Percentiles rank a stretch among this genome's conserved stretches.
phyloP scores from a whole-genome alignment of 2,329 filamentous ascomycete genomes.

The Parafenestella ontariensis region DNA sequence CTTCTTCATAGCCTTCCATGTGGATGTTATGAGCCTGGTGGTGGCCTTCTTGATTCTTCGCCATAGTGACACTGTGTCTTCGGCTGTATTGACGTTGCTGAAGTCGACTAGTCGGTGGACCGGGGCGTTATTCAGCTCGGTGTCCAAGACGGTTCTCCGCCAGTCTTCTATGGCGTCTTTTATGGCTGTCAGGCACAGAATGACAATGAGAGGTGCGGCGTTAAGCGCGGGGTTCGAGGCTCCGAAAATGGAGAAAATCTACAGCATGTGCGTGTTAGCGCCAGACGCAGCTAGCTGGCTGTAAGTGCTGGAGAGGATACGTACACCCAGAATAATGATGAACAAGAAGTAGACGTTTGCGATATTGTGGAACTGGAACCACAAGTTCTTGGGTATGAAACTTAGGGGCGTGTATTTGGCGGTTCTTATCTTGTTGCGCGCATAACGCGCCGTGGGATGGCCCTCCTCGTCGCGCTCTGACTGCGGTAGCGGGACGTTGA shows the following conservation, averaged over 20 bases:
- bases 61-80: constrained; percentile 86
- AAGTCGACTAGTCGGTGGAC: constrained; percentile 89
- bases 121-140: constrained; percentile 92
- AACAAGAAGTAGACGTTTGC: constrained; percentile 99
- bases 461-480: constrained; percentile 83
- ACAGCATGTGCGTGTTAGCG: constrained; percentile 30
- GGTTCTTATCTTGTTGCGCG: constrained; percentile 95
- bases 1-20: constrained; percentile 57
- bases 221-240: constrained; percentile 88
- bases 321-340: constrained; percentile 90
- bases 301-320: constrained; percentile 49
- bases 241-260: constrained; percentile 98
- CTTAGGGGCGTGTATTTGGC: constrained; percentile 96
- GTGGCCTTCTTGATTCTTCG: constrained; percentile 89
- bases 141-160: constrained; percentile 87
- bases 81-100: constrained; percentile 90
- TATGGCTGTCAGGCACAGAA: constrained; percentile 84
- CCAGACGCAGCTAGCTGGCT: constrained; percentile 3
- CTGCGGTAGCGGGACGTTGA: constrained; percentile 82
- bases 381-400: constrained; percentile 96
- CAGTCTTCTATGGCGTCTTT: constrained; percentile 98
- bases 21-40: constrained; percentile 66
- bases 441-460: constrained; percentile 71
- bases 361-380: constrained; percentile 97
- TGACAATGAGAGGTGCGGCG: constrained; percentile 90